Percentiles rank a stretch among this genome's conserved stretches.
phyloP scores from a whole-genome alignment of 208 protist genomes.

The Acanthamoeba castellanii region DNA sequence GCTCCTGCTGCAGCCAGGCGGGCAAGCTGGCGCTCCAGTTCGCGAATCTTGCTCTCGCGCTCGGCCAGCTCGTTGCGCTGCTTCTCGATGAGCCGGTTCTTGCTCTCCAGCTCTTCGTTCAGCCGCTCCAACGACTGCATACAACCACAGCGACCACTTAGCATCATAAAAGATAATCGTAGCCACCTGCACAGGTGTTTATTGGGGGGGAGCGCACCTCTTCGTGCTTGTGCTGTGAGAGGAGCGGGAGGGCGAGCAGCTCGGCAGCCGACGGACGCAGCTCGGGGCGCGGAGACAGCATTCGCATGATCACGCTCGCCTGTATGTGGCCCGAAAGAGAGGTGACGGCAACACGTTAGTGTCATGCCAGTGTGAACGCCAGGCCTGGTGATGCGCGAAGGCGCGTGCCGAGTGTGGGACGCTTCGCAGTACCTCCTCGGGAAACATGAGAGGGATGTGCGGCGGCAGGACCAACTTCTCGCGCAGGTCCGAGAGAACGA shows the following conservation, averaged over 20 bases:
- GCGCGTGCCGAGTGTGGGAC: neutral
- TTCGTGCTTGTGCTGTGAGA: constrained; percentile 29
- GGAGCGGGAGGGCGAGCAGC: neutral
- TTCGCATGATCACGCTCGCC: constrained; percentile 13
- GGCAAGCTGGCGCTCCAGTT: neutral
- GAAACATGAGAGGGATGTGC: neutral
- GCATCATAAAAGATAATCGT: neutral
- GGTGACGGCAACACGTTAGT: neutral
- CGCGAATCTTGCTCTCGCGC: constrained; percentile 7
- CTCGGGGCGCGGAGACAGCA: constrained; percentile 6
- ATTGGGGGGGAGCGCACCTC: neutral
- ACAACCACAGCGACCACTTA: neutral
- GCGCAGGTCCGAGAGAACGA: constrained; percentile 72
- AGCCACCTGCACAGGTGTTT: neutral
- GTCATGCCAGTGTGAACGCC: too few relatives aligned
- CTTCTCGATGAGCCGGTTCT: constrained; percentile 34
- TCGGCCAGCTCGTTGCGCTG: neutral
- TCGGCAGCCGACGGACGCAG: neutral
- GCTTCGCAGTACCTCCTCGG: neutral
- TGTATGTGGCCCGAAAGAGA: neutral
- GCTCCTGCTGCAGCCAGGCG: neutral
- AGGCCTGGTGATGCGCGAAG: too few relatives aligned
- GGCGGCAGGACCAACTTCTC: constrained; percentile 58
- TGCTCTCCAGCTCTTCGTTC: constrained; percentile 18
- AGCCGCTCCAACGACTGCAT: neutral